phyloP scores from a whole-genome alignment of 441 rosid genomes.

The Cnidoscolus chayamansa region DNA sequence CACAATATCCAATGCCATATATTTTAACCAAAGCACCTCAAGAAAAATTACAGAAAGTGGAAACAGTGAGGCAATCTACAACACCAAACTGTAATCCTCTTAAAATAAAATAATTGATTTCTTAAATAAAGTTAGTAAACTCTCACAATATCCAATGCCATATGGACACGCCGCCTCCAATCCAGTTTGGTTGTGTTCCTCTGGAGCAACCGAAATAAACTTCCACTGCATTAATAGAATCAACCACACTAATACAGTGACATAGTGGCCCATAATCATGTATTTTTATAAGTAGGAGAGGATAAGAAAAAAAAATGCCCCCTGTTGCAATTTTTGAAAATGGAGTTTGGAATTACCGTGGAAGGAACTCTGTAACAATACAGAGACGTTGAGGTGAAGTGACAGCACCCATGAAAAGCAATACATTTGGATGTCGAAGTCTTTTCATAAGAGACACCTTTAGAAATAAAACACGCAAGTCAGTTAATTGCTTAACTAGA shows the following conservation, averaged over 20 bases:
- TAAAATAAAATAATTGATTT: slow-evolving; percentile 1
- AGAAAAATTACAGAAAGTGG: neutral
- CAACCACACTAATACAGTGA: too few relatives aligned
- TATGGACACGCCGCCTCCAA: slow-evolving; percentile 79
- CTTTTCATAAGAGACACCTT: slow-evolving; percentile 91
- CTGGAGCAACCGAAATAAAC: slow-evolving; percentile 80
- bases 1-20: slow-evolving; percentile 85
- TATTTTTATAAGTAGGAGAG: neutral
- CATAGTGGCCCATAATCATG: too few relatives aligned
- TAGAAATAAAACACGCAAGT: slow-evolving; percentile 20
- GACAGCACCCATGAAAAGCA: slow-evolving; percentile 97
- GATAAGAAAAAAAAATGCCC: slow-evolving; percentile 3
- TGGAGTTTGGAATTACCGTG: slow-evolving; percentile 55
- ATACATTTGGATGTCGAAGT: slow-evolving; percentile 88
- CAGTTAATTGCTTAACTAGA: slow-evolving; percentile 10
- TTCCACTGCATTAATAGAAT: slow-evolving; percentile 61
- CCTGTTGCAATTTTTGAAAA: neutral
- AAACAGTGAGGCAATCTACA: neutral
- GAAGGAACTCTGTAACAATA: slow-evolving; percentile 93
- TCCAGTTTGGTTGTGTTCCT: slow-evolving; percentile 69
- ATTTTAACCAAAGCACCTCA: slow-evolving; percentile 11
- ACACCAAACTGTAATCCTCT: slow-evolving; percentile 5
- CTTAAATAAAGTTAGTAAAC: neutral
- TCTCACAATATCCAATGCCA: slow-evolving; percentile 91
- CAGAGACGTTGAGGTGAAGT: slow-evolving; percentile 85